Percentiles rank a stretch among this genome's conserved stretches.
phyloP scores from a whole-genome alignment of 1,139 yeast species.

The Suhomyces panamericanus region DNA sequence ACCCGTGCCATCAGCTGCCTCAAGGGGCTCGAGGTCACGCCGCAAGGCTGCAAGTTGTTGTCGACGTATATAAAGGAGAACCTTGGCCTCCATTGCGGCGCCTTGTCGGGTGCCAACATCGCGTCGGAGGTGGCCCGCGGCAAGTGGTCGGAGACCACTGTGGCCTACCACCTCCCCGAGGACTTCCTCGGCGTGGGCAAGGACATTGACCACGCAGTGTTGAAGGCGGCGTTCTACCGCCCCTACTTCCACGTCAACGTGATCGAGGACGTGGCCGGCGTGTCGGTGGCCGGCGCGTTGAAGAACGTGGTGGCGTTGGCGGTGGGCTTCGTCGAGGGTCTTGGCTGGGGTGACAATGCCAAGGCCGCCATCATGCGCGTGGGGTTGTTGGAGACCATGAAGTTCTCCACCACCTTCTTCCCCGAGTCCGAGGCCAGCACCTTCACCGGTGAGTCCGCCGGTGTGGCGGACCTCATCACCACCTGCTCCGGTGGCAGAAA shows the following conservation, averaged over 20 bases:
- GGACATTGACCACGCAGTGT: conserved; percentile 43
- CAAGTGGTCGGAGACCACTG: conserved; percentile 53
- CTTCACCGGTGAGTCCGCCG: conserved; percentile 50
- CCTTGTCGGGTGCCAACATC: conserved; percentile 50
- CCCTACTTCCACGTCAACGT: conserved; percentile 51
- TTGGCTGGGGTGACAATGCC: conserved; percentile 55
- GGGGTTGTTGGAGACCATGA: conserved; percentile 46
- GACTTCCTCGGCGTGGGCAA: conserved; percentile 44
- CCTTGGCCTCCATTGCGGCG: conserved; percentile 48
- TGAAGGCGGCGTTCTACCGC: conserved; percentile 49
- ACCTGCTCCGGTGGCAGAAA: conserved; percentile 53
- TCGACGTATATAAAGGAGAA: conserved; percentile 45
- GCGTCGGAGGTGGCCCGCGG: conserved; percentile 51
- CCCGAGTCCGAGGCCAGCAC: conserved; percentile 42
- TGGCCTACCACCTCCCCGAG: conserved; percentile 43
- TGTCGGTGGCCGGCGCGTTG: conserved; percentile 52
- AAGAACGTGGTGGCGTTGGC: conserved; percentile 51
- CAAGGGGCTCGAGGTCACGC: conserved; percentile 49
- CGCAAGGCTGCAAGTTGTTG: conserved; percentile 46
- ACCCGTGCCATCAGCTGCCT: conserved; percentile 50
- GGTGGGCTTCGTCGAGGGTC: conserved; percentile 51
- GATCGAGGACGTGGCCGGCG: conserved; percentile 50
- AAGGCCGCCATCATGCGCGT: conserved; percentile 52
- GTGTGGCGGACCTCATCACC: conserved; percentile 52
- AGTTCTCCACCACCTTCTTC: conserved; percentile 42